Evolutionary conservation across 2,329 filamentous ascomycete genomes (phyloP).

Genomic region (Shiraia sp.): DNA sequence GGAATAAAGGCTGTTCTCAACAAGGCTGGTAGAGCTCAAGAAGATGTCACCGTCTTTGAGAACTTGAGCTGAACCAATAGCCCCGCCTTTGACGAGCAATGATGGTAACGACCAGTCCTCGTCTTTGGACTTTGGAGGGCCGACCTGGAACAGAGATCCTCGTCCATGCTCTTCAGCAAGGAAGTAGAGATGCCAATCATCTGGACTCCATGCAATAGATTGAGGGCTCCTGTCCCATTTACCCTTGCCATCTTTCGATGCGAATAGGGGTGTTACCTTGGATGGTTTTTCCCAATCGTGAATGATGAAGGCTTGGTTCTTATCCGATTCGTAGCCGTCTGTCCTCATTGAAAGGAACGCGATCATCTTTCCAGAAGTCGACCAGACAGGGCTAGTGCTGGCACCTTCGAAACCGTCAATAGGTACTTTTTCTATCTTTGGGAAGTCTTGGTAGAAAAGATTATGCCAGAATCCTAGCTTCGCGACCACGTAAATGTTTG

Average conservation of each 20-base stretch:
- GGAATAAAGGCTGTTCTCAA: conserved; percentile 73
- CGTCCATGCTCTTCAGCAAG: conserved; percentile 72
- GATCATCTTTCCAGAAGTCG: conserved; percentile 69
- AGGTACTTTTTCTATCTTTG: conserved; percentile 56
- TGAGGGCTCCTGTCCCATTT: conserved; percentile 60
- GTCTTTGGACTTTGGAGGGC: conserved; percentile 13
- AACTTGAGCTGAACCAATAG: conserved; percentile 52
- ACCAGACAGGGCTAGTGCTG: conserved; percentile 70
- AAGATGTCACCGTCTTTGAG: conserved; percentile 61
- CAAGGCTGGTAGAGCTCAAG: conserved; percentile 67
- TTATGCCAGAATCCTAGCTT: conserved; percentile 60
- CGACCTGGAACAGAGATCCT: conserved; percentile 59
- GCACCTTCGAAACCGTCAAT: conserved; percentile 67
- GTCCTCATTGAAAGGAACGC: conserved; percentile 80
- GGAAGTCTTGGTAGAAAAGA: conserved; percentile 11
- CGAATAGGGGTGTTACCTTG: conserved; percentile 63
- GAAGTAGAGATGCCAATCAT: conserved; percentile 68
- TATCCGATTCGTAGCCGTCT: conserved; percentile 80
- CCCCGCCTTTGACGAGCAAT: conserved; percentile 39
- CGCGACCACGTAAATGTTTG: conserved; percentile 72
- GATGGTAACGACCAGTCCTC: conserved; percentile 22
- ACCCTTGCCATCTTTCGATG: conserved; percentile 65
- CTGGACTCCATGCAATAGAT: conserved; percentile 54
- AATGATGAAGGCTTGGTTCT: conserved; percentile 68
- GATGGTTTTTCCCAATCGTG: conserved; percentile 62